Conservation (phyloP, 345 rosid genomes). For the Euphorbia lathyris region DNA sequence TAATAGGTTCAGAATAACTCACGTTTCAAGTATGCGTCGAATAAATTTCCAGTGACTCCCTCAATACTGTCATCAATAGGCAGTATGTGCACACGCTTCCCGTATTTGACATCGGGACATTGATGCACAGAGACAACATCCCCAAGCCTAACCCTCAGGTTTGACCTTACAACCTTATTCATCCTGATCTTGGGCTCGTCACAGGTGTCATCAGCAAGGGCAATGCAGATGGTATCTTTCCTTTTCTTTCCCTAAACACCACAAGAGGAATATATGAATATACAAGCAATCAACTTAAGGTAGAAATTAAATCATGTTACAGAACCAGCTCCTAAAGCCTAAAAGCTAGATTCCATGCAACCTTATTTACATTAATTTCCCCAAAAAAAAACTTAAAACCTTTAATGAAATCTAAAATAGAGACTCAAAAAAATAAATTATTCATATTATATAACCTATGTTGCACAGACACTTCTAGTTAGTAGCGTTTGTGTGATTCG, state of each 20-base stretch:
- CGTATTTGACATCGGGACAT: conserved; percentile 80
- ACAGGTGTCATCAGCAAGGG: conserved; percentile 10
- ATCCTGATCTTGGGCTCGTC: conserved; percentile 33
- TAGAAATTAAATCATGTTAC: not conserved
- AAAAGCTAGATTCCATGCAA: not conserved
- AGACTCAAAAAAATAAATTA: not conserved
- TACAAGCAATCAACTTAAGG: not conserved
- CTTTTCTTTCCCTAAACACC: conserved; percentile 13
- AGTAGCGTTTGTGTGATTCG: too few relatives aligned
- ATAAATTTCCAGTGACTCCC: conserved; percentile 89
- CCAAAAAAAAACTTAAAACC: not conserved
- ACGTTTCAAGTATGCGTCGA: conserved; percentile 93
- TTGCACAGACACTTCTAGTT: too few relatives aligned
- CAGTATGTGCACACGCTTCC: conserved; percentile 90
- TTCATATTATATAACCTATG: too few relatives aligned
- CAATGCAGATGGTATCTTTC: conserved; percentile 9
- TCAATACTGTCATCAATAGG: conserved; percentile 90
- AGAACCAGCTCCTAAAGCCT: not conserved
- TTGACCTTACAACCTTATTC: conserved; percentile 32
- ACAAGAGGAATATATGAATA: not conserved
- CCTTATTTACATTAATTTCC: too few relatives aligned
- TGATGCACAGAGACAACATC: conserved; percentile 33
- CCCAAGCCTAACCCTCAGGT: conserved; percentile 35
- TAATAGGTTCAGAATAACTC: conserved; percentile 31
- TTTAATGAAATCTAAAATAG: not conserved